Evolutionary conservation across 1,284 basidiomycete species (phyloP).

Genomic region (Ceratobasidium sp.): DNA sequence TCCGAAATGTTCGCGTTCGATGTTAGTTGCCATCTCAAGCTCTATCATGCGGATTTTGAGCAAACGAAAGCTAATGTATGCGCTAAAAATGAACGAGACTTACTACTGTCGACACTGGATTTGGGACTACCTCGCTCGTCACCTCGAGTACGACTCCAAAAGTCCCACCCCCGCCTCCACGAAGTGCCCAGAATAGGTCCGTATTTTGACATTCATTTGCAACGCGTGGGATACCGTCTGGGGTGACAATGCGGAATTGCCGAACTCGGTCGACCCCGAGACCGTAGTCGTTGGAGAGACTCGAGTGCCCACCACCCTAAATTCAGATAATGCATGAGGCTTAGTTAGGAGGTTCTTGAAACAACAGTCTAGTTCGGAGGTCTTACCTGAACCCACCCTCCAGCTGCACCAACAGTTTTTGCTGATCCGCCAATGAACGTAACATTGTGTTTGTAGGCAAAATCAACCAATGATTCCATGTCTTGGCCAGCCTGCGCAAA

Average conservation of each 20-base stretch:
- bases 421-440: slow-evolving; percentile 48
- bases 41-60: neutral
- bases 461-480: slow-evolving; percentile 28
- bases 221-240: slow-evolving; percentile 30
- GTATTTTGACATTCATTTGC: slow-evolving; percentile 54
- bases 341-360: slow-evolving; percentile 13
- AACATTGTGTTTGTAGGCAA: slow-evolving; percentile 46
- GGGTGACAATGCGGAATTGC: slow-evolving; percentile 42
- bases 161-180: slow-evolving; percentile 45
- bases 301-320: slow-evolving; percentile 57
- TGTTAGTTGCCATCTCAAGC: slow-evolving; percentile 27
- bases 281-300: slow-evolving; percentile 39
- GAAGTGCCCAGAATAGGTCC: slow-evolving; percentile 43
- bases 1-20: slow-evolving; percentile 2
- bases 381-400: slow-evolving; percentile 39
- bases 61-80: neutral
- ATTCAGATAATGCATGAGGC: neutral
- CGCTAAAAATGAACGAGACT: neutral
- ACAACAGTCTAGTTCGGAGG: neutral
- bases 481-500: slow-evolving; percentile 35
- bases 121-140: slow-evolving; percentile 31
- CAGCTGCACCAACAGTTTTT: slow-evolving; percentile 34
- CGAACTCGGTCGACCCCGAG: slow-evolving; percentile 40
- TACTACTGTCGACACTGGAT: slow-evolving; percentile 7
- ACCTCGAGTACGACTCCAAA: slow-evolving; percentile 45